phyloP scores from a whole-genome alignment of 441 rosid genomes.

The Pelargonium cotyledonis region DNA sequence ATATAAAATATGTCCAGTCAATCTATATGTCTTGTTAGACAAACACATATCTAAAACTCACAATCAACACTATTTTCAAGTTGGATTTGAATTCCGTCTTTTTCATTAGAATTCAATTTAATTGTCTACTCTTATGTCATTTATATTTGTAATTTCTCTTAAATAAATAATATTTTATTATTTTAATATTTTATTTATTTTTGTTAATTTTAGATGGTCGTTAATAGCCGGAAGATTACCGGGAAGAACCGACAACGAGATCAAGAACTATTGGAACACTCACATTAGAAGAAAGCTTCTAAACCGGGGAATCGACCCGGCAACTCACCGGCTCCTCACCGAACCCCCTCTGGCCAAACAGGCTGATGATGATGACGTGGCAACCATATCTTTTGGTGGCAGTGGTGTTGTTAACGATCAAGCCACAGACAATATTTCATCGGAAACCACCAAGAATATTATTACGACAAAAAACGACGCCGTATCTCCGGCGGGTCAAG shows the following conservation, averaged over 20 bases:
- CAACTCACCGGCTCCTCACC: constrained; percentile 58
- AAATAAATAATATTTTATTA: not conserved
- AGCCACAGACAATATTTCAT: too few species aligned
- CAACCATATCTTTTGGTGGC: not conserved
- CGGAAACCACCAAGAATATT: too few species aligned
- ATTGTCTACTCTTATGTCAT: not conserved
- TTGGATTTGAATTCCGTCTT: too few species aligned
- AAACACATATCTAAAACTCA: too few species aligned
- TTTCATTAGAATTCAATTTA: not conserved
- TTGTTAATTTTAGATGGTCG: constrained; percentile 54
- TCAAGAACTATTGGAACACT: constrained; percentile 89
- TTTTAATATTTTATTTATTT: too few species aligned
- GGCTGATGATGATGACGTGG: not conserved
- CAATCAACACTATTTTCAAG: too few species aligned
- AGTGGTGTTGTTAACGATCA: not conserved
- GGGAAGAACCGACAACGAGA: constrained; percentile 84
- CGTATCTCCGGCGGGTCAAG: not conserved
- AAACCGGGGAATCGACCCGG: constrained; percentile 81
- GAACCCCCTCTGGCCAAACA: constrained; percentile 17
- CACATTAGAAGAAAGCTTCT: constrained; percentile 85
- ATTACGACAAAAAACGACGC: not conserved
- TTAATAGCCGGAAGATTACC: constrained; percentile 79
- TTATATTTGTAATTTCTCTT: not conserved
- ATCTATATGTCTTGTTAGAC: too few species aligned
- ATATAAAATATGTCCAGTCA: too few species aligned